These are phyloP conservation scores for Annulohypoxylon bovei DNA, from an alignment of 495 filamentous ascomycete genomes.

Conservation along the genomic window DNA sequence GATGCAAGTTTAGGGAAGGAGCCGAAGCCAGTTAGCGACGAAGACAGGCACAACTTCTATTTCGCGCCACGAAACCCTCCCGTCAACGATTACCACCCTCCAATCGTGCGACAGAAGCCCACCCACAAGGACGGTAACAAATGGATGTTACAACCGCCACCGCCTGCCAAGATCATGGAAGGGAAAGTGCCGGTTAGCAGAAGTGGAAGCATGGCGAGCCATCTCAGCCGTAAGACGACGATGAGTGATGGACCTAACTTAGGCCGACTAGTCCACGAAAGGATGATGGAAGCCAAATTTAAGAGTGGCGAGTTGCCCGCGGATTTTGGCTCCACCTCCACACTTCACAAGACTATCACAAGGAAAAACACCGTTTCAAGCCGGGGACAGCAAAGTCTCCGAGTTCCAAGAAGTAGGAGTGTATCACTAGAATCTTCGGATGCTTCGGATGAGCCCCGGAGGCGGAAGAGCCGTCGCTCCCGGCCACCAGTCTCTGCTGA, in stretches of 20 bases:
- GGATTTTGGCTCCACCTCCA: constrained; percentile 43
- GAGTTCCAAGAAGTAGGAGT: constrained; percentile 46
- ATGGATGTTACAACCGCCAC: constrained; percentile 94
- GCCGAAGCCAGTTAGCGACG: constrained; percentile 51
- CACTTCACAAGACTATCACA: constrained; percentile 38
- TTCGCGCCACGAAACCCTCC: constrained; percentile 76
- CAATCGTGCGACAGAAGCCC: constrained; percentile 80
- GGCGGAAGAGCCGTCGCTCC: constrained; percentile 23
- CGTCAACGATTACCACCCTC: constrained; percentile 87
- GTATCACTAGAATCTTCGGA: constrained; percentile 52
- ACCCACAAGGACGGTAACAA: constrained; percentile 70
- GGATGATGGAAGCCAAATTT: constrained; percentile 52
- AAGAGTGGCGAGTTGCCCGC: constrained; percentile 47
- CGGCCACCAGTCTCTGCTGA: constrained; percentile 22
- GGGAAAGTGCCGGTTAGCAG: constrained; percentile 72
- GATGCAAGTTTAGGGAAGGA: constrained; percentile 56
- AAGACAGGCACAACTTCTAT: constrained; percentile 64
- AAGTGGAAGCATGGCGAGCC: constrained; percentile 55
- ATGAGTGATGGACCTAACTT: constrained; percentile 46
- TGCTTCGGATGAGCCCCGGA: constrained; percentile 41
- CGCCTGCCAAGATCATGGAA: constrained; percentile 84
- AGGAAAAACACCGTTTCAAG: constrained; percentile 40
- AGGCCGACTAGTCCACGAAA: constrained; percentile 48
- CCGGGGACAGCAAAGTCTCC: constrained; percentile 37
- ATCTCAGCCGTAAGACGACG: constrained; percentile 37